phyloP scores from a whole-genome alignment of 1,139 yeast species.

The Sugiyamaella xylanicola region DNA sequence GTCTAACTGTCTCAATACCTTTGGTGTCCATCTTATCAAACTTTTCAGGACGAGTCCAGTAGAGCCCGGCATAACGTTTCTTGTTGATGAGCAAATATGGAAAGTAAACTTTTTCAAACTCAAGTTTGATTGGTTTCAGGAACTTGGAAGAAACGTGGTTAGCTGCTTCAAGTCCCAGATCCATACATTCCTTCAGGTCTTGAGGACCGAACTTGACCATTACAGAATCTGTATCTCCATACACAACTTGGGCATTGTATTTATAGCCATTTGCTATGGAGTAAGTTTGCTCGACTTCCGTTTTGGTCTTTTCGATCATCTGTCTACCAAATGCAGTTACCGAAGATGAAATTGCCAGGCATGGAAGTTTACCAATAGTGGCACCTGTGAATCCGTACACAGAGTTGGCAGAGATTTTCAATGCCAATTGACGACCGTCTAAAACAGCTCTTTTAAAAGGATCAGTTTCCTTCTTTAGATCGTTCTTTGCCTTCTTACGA shows the following conservation, averaged over 20 bases:
- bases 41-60: conserved; percentile 89
- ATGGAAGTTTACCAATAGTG: conserved; percentile 93
- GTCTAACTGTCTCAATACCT: conserved; percentile 96
- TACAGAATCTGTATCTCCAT: conserved; percentile 99
- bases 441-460: conserved; percentile 91
- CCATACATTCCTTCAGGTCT: conserved; percentile 86
- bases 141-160: conserved; percentile 76
- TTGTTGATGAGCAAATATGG: conserved; percentile 93
- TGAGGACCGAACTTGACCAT: conserved; percentile 94
- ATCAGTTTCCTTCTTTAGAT: conserved; percentile 88
- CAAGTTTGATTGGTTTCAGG: conserved; percentile 85
- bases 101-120: conserved; percentile 94
- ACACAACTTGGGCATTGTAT: conserved; percentile 85
- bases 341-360: conserved; percentile 93
- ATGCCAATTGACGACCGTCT: conserved; percentile 95
- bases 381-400: conserved; percentile 99
- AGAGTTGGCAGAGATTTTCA: conserved; percentile 95
- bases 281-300: conserved; percentile 79
- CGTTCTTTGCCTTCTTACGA: conserved; percentile 89
- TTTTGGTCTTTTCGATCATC: conserved; percentile 92
- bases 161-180: conserved; percentile 93
- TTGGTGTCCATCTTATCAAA: conserved; percentile 98
- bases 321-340: conserved; percentile 95
- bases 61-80: conserved; percentile 95
- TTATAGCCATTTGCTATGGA: conserved; percentile 76